Evolutionary conservation across 23 red algal species (phyloP).

Genomic region (Gracilariopsis chorda): DNA sequence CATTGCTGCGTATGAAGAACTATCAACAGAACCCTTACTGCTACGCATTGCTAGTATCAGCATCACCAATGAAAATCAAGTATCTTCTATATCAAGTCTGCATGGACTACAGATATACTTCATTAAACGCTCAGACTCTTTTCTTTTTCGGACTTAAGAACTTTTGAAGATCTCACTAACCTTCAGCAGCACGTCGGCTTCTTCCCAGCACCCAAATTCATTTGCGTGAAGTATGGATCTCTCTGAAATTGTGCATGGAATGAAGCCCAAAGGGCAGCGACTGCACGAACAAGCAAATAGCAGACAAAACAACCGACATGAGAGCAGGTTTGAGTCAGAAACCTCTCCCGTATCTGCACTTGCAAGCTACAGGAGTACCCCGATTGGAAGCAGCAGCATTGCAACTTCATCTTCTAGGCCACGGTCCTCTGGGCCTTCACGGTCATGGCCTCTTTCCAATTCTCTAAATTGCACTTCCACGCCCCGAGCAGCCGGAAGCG

Average conservation of each 20-base stretch:
- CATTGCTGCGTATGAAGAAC: too few species aligned
- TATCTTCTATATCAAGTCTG: too few species aligned
- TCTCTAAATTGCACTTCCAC: not conserved
- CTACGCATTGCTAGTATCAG: too few species aligned
- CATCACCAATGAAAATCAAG: too few species aligned
- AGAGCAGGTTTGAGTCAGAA: not conserved
- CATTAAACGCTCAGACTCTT: too few species aligned
- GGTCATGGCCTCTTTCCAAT: not conserved
- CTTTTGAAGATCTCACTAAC: too few species aligned
- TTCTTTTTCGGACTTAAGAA: too few species aligned
- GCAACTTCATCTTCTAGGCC: not conserved
- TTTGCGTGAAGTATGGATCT: too few species aligned
- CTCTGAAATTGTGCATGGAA: slow-evolving; percentile 34
- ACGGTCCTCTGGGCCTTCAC: not conserved
- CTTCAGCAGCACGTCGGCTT: too few species aligned
- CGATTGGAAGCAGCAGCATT: not conserved
- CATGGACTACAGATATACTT: too few species aligned
- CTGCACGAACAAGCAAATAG: not conserved
- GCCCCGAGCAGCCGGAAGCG: not conserved
- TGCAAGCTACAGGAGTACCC: not conserved
- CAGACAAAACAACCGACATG: not conserved
- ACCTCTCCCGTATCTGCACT: not conserved
- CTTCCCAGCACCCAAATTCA: too few species aligned
- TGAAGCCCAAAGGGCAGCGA: not conserved
- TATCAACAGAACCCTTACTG: too few species aligned